Evolutionary conservation across 2,329 filamentous ascomycete species (phyloP).

Genomic region (Diaporthe sp.): DNA sequence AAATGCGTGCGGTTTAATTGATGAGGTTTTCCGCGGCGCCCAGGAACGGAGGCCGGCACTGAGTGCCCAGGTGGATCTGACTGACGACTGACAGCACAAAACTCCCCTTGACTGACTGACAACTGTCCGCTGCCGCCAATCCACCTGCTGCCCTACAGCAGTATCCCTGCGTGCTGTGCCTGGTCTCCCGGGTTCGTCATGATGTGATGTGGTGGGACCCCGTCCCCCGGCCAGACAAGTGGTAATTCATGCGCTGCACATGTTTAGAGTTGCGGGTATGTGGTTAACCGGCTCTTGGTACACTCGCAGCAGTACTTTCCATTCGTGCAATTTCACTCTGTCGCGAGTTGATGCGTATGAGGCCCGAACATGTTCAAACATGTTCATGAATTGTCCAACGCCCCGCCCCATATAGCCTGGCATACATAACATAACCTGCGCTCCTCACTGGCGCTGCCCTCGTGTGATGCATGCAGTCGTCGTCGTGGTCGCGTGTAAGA

Average conservation of each 20-base stretch:
- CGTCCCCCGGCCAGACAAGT: slow-evolving; percentile 22
- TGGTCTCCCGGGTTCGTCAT: not conserved
- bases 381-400: not conserved
- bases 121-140: not conserved
- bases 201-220: slow-evolving; percentile 23
- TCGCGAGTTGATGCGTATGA: slow-evolving; percentile 22
- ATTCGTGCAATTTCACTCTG: slow-evolving; percentile 27
- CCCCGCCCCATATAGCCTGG: not conserved
- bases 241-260: slow-evolving; percentile 15
- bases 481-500: slow-evolving; percentile 6
- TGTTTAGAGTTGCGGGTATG: slow-evolving; percentile 28
- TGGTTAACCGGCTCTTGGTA: slow-evolving; percentile 24
- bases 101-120: not conserved
- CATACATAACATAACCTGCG: not conserved
- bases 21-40: slow-evolving; percentile 14
- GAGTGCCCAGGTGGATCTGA: not conserved
- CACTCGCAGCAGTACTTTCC: slow-evolving; percentile 6
- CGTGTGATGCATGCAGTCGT: slow-evolving; percentile 6
- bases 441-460: not conserved
- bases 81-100: not conserved
- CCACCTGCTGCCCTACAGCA: not conserved
- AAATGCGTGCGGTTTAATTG: slow-evolving; percentile 12
- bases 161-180: not conserved
- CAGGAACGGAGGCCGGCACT: not conserved
- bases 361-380: slow-evolving; percentile 13